Evolutionary conservation across 2,329 filamentous ascomycete species (phyloP).

Genomic region (Ophiostoma sp.): DNA sequence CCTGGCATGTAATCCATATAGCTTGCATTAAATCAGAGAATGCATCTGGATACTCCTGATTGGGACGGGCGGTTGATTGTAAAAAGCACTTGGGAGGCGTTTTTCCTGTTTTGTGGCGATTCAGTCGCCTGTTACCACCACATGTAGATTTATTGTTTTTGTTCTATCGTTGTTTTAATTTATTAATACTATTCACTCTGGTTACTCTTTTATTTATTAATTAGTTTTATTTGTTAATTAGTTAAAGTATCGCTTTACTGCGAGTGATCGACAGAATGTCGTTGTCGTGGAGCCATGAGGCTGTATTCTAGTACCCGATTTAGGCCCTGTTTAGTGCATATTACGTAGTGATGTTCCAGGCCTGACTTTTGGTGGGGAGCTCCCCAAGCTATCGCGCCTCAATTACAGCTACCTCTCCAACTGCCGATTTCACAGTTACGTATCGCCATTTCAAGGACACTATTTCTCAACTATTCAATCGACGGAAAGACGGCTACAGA

Average conservation of each 20-base stretch:
- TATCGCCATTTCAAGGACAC: background rate
- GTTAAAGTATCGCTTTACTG: background rate
- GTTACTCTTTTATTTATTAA: background rate
- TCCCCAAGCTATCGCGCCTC: background rate
- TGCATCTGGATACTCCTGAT: background rate
- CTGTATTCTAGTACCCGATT: slow-evolving; percentile 13
- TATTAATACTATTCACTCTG: background rate
- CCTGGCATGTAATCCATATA: background rate
- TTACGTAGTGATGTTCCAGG: slow-evolving; percentile 9
- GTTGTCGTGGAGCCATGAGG: background rate
- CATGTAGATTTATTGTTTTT: background rate
- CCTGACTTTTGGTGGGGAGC: slow-evolving; percentile 11
- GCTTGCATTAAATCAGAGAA: background rate
- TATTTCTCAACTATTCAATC: background rate
- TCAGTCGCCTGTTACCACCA: background rate
- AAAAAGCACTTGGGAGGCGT: background rate
- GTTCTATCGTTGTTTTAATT: background rate
- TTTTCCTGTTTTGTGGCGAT: background rate
- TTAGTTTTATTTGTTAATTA: background rate
- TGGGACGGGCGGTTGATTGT: background rate
- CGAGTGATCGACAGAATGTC: background rate
- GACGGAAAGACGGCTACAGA: background rate
- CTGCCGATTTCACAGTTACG: background rate
- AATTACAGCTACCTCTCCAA: background rate
- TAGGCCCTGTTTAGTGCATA: background rate